Base-by-base conservation (phyloP, 805 yeast species). In the Kodamaea laetipori region DNA sequence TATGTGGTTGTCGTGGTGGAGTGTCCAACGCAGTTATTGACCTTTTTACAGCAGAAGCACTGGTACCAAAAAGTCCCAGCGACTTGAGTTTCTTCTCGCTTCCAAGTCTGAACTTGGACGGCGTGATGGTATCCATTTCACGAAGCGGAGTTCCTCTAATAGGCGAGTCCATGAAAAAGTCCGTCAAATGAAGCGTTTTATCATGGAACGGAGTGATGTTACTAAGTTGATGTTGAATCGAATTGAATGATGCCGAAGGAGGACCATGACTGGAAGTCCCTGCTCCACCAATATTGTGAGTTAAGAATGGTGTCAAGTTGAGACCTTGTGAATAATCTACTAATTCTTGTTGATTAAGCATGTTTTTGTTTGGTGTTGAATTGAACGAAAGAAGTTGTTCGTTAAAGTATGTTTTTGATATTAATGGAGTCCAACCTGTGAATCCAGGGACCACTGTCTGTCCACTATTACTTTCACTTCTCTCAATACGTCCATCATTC, bases 111-210 rank as follows among this genome's bases (percentile, higher is more conserved):
- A 69, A 71, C 44, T 60, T 62, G 7, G 73, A 66, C 2, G 76
- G 75, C 3, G 76, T 71, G 24, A 69, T 66, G 4, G 72, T 63
- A 39, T 61, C 71, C 31, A 64, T 38, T 43, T 61, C 67, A 18
- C 36, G 23, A 9, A 60, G 45, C 9, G 74, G 72, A 2, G 70
- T 57, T 26, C 59, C 60, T 21, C 62, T 53, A 30, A 69, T 66
- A 11, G 76, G 76, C n/a, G 71, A 61, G 41, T 71, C 76, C 62
- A 68, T 69, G 52, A 69, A 70, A 40, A 71, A 70, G 49, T 71
- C 76, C 5, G 70, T 55, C 33, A 70, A 52, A 44, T 66, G 74
- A 44, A 68, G 55, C 3, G 72, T 60, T 50, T 66, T 69, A 43
- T 70, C 74, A 48, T 67, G 70, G 46, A 64, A 67, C 3, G 76